Evolutionary conservation across 805 yeast species (phyloP).

Genomic region (Saturnispora silvae): DNA sequence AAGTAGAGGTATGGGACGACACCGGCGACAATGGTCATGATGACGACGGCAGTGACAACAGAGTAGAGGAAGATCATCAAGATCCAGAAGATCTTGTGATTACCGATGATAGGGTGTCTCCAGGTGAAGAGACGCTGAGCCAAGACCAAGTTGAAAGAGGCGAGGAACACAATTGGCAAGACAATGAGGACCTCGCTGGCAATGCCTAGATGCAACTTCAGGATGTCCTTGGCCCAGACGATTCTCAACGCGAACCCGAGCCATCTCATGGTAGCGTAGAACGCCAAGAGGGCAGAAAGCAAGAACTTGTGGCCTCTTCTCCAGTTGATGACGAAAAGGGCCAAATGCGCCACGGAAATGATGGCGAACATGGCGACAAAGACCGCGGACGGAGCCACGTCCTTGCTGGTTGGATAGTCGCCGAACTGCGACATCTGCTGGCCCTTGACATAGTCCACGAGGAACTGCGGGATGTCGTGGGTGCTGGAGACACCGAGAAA

Average conservation of each 20-base stretch:
- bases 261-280: slow-evolving; percentile 42
- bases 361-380: slow-evolving; percentile 44
- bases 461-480: slow-evolving; percentile 29
- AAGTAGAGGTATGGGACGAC: slow-evolving; percentile 50
- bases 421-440: slow-evolving; percentile 49
- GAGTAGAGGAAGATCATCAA: slow-evolving; percentile 40
- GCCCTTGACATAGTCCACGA: slow-evolving; percentile 28
- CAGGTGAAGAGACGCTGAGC: slow-evolving; percentile 69
- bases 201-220: slow-evolving; percentile 39
- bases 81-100: slow-evolving; percentile 38
- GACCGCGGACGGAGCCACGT: slow-evolving; percentile 50
- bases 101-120: slow-evolving; percentile 67
- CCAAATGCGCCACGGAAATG: slow-evolving; percentile 35
- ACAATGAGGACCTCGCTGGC: slow-evolving; percentile 46
- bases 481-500: slow-evolving; percentile 13
- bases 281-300: slow-evolving; percentile 40
- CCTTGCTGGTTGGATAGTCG: slow-evolving; percentile 43
- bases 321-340: slow-evolving; percentile 37
- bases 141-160: slow-evolving; percentile 49
- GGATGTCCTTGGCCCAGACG: slow-evolving; percentile 46
- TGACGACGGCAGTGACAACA: slow-evolving; percentile 45
- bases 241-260: slow-evolving; percentile 52
- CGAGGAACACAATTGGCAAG: slow-evolving; percentile 47
- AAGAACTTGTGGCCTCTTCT: slow-evolving; percentile 52
- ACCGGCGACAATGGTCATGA: slow-evolving; percentile 61